Evolutionary conservation across 2,329 filamentous ascomycete genomes (phyloP), one percentile per base, ranked within the genome.

Genomic region (Cucurbitaria berberidis): DNA sequence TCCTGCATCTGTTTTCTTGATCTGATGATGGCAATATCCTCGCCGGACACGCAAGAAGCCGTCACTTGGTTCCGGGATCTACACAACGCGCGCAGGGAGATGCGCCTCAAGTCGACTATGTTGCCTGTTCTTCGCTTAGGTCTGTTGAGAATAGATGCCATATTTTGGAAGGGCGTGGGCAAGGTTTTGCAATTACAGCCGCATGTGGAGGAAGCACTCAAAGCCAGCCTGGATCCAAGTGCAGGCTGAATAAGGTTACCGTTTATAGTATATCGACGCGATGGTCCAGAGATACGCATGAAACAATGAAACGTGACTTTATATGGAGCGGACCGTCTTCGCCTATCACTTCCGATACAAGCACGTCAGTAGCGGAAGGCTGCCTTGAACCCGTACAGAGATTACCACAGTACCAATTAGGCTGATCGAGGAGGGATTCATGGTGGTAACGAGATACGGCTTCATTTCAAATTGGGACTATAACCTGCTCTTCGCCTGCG

Each of bases 21-120:
- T 22, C 39, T 57, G 3, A 11, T 51, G 39, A 53, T 57, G 50
- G 50, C 54, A 10, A 22, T 42, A 10, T 51, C 50, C 16, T 57
- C 54, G 16, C 26, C 29, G 11, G 38, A 47, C 30, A 48, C 26
- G 5, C 34, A 53, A 24, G 54, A 57, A 47, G 54, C 54, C 13
- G 19, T 46, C 2, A 21, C 24, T 27, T 57, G 54, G 54, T 57
- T 57, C 18, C 27, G 22, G 27, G 42, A 51, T 9, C 26, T 57
- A n/a, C 54, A 53, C 22, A 24, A 10, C 10, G 24, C 32, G 7
- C 50, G 54, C 18, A 53, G 43, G 29, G 46, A 53, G 29, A 53
- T 57, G 46, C 54, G 54, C 19, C 42, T 53, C 30, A 57, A 57
- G 29, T 46, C 54, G 29, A 47, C 44, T 16, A 57, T 57, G 54